Evolutionary conservation across 1,284 basidiomycete species (phyloP), one percentile per base, ranked within the genome.

Genomic region (Austroboletus olivaceoglutinosus): DNA sequence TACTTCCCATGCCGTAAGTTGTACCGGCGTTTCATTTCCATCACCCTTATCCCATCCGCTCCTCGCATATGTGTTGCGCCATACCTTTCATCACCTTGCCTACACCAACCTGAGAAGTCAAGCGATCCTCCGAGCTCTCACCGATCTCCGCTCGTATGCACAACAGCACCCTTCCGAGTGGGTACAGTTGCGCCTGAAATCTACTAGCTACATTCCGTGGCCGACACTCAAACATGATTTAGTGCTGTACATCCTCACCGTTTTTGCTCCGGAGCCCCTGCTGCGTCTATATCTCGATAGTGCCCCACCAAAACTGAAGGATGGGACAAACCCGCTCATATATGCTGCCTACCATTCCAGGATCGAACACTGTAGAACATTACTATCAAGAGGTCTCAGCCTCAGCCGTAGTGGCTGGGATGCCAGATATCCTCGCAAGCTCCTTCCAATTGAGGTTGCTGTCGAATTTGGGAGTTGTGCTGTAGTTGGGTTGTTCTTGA

Each of bases 261-360:
- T 15, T 5, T 51, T 41, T 19, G 51, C 47, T 5, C 23, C 51
- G 1, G 36, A 31, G 9, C 29, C 29, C 8, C 43, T 55, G 1
- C 37, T 58, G 1, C 42, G 29, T 13, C 30, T 22, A 4, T 47
- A 31, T 11, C 25, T 58, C 1, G 36, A 23, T n/a, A n/a, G n/a
- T n/a, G n/a, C n/a, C n/a, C 2, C 12, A 4, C 2, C 5, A 22
- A n/a, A 18, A n/a, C n/a, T 4, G 2, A 56, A 47, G 42, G 37
- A 47, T 5, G 48, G 52, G 5, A 61, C 39, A 1, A 60, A 58
- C 15, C 57, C 55, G 0, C 56, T 58, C 8, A 38, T 40, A n/a
- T 58, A 58, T 41, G 55, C 58, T 0, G 46, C 48, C 0, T 0
- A 1, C 3, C 36, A 27, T 12, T 0, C 0, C 13, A 41, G 10